These are phyloP conservation scores for Elaeagnus macrophylla DNA, from an alignment of 306 rosid species.

Conservation along the genomic window DNA sequence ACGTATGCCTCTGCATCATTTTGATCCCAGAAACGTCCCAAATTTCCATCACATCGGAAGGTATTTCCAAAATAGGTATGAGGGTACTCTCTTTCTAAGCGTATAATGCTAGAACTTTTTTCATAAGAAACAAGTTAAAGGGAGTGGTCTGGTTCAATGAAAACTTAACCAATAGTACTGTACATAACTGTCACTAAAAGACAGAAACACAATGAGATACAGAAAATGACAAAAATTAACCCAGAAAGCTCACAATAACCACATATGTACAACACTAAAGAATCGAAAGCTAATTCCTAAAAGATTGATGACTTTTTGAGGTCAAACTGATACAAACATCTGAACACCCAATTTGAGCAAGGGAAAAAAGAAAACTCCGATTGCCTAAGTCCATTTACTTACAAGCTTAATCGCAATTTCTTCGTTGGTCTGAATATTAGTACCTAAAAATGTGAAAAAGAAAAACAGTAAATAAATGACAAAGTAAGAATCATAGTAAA, in stretches of 20 bases:
- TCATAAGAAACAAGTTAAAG: not conserved
- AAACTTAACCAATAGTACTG: not conserved
- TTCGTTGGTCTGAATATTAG: conserved; percentile 91
- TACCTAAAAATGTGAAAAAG: conserved; percentile 40
- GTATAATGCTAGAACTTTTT: not conserved
- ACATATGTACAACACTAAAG: too few species aligned
- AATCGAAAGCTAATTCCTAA: too few species aligned
- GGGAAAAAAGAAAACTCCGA: too few species aligned
- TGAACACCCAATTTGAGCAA: too few species aligned
- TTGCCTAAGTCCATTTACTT: conserved; percentile 21
- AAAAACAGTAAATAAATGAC: not conserved
- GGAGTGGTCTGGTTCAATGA: not conserved
- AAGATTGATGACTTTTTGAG: too few species aligned
- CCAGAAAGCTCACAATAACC: too few species aligned
- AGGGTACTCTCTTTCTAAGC: not conserved
- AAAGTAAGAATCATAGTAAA: not conserved
- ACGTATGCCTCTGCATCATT: not conserved
- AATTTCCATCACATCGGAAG: not conserved
- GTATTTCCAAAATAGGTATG: not conserved
- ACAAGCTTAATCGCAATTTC: conserved; percentile 98
- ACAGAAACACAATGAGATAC: too few species aligned
- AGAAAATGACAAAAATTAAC: too few species aligned
- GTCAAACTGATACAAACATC: too few species aligned
- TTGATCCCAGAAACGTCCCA: not conserved
- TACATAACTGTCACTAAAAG: not conserved